phyloP scores from a whole-genome alignment of 1,284 basidiomycete species.

The Grifola frondosa region DNA sequence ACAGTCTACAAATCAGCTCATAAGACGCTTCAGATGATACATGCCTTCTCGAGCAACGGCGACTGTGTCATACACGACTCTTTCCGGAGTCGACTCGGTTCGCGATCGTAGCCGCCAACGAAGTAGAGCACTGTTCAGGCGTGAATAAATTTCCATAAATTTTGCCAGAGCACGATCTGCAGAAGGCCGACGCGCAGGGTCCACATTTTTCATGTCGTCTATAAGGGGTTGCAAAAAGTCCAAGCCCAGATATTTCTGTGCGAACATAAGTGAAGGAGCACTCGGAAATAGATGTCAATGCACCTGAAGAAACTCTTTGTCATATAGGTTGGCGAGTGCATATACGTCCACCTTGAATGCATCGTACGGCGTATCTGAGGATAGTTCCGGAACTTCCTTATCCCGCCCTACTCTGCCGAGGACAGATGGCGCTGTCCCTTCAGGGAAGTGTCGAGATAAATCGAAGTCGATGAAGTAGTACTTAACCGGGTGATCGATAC shows the following conservation, averaged over 20 bases:
- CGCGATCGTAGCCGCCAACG: conserved; percentile 12
- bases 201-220: conserved; percentile 6
- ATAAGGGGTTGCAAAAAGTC: conserved; percentile 10
- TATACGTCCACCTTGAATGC: conserved; percentile 31
- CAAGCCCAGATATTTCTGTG: conserved; percentile 11
- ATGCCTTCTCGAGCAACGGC: conserved; percentile 18
- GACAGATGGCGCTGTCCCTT: conserved; percentile 7
- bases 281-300: neutral
- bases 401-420: conserved; percentile 22
- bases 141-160: neutral
- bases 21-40: conserved; percentile 11
- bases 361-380: conserved; percentile 25
- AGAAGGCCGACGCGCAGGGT: conserved; percentile 5
- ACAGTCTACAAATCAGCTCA: too few species aligned
- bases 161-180: neutral
- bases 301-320: conserved; percentile 15
- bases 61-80: conserved; percentile 17
- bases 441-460: conserved; percentile 15
- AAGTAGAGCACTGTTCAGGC: neutral
- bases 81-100: conserved; percentile 10
- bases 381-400: conserved; percentile 29
- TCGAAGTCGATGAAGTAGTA: conserved; percentile 34
- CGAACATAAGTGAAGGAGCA: neutral
- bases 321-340: conserved; percentile 22
- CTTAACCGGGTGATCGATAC: conserved; percentile 11